Conservation (phyloP, 768 basidiomycete genomes). For the Scleroderma citrinum region DNA sequence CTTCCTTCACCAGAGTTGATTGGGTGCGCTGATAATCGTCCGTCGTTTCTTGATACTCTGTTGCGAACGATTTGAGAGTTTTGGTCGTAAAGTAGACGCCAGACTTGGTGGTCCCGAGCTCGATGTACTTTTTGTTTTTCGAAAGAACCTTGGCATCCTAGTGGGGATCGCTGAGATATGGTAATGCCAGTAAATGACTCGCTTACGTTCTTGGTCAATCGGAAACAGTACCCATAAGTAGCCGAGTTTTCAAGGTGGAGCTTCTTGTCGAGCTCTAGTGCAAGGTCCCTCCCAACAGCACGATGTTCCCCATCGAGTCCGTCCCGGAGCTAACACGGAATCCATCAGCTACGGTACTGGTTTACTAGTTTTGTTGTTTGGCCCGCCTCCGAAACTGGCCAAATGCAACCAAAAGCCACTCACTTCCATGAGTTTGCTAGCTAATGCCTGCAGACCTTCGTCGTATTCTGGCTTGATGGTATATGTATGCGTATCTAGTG, state of each 20-base stretch:
- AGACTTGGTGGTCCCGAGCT: slow-evolving; percentile 78
- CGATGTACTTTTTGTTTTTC: slow-evolving; percentile 64
- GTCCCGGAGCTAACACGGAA: slow-evolving; percentile 52
- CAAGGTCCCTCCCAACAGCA: slow-evolving; percentile 60
- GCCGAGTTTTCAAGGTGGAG: slow-evolving; percentile 89
- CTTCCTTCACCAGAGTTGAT: slow-evolving; percentile 80
- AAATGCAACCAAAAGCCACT: slow-evolving; percentile 3
- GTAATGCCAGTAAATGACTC: background rate
- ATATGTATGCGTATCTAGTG: slow-evolving; percentile 80
- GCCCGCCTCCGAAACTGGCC: no score
- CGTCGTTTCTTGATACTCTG: slow-evolving; percentile 63
- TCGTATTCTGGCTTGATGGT: slow-evolving; percentile 94
- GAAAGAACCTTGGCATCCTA: slow-evolving; percentile 78
- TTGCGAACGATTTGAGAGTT: slow-evolving; percentile 62
- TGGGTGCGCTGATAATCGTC: slow-evolving; percentile 73
- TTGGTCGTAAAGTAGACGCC: slow-evolving; percentile 88
- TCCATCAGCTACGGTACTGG: background rate
- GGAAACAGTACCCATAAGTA: slow-evolving; percentile 87
- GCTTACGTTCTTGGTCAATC: slow-evolving; percentile 84
- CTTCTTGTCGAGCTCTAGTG: slow-evolving; percentile 88
- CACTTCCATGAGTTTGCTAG: slow-evolving; percentile 58
- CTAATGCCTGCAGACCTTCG: slow-evolving; percentile 59
- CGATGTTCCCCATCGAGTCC: slow-evolving; percentile 79
- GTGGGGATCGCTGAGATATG: background rate
- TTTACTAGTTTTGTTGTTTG: no score